Conservation (phyloP, 2,329 filamentous ascomycete species). For the Leptographium wingfieldii region DNA sequence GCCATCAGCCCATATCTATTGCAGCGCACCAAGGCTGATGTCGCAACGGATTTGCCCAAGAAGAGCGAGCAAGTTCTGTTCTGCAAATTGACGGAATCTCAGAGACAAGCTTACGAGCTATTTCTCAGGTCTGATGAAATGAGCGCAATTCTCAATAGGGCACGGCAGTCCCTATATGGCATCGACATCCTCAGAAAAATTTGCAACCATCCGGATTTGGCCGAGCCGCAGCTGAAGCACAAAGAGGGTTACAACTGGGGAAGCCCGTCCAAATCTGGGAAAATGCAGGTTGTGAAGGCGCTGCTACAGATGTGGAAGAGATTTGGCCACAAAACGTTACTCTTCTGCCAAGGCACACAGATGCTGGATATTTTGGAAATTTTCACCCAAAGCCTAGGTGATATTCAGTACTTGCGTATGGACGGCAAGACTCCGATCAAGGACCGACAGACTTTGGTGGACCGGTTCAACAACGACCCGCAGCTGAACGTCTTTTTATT, state of each 20-base stretch:
- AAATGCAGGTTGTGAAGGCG: slow-evolving; percentile 89
- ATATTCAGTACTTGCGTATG: slow-evolving; percentile 75
- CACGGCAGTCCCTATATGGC: slow-evolving; percentile 70
- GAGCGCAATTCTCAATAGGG: slow-evolving; percentile 63
- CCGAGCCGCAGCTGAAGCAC: slow-evolving; percentile 44
- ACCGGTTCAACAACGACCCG: slow-evolving; percentile 77
- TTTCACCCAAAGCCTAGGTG: slow-evolving; percentile 55
- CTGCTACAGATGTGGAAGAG: slow-evolving; percentile 80
- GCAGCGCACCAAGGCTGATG: slow-evolving; percentile 85
- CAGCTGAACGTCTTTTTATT: slow-evolving; percentile 78
- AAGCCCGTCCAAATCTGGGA: slow-evolving; percentile 66
- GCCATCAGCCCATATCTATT: slow-evolving; percentile 87
- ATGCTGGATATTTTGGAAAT: slow-evolving; percentile 92
- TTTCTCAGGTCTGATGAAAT: slow-evolving; percentile 80
- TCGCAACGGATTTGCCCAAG: slow-evolving; percentile 83
- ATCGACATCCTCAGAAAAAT: slow-evolving; percentile 91
- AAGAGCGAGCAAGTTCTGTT: slow-evolving; percentile 96
- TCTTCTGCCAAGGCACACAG: slow-evolving; percentile 87
- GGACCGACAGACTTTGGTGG: slow-evolving; percentile 76
- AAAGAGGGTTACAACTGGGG: slow-evolving; percentile 67
- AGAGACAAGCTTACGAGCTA: slow-evolving; percentile 66
- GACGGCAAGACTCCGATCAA: slow-evolving; percentile 86
- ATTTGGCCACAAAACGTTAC: slow-evolving; percentile 79
- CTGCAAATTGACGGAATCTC: slow-evolving; percentile 74
- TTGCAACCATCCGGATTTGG: slow-evolving; percentile 90